Percentiles rank a stretch among this genome's conserved stretches.
Evolutionary conservation across 2,329 filamentous ascomycete species (phyloP).

Genomic region (Trichoderma arundinaceum): DNA sequence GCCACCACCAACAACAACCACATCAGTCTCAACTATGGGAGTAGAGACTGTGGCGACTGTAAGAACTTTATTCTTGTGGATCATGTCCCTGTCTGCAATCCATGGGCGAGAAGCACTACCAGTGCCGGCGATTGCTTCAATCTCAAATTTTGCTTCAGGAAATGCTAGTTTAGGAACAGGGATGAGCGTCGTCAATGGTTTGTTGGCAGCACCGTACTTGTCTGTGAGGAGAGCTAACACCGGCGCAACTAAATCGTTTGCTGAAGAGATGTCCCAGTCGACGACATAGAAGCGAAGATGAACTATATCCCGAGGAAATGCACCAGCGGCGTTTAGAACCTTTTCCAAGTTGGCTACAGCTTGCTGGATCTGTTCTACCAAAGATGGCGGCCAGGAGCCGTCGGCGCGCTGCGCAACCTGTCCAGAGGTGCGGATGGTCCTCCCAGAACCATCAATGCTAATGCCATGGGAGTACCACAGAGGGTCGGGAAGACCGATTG

Average conservation of each 20-base stretch:
- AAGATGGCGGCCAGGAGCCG: neutral
- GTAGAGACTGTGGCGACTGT: no score
- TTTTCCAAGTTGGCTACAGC: neutral
- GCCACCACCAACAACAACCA: conserved; percentile 52
- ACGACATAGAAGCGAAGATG: conserved; percentile 18
- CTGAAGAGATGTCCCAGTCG: conserved; percentile 1
- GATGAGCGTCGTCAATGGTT: conserved; percentile 13
- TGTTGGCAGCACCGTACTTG: conserved; percentile 14
- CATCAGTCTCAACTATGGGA: no score
- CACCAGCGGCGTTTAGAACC: conserved; percentile 1
- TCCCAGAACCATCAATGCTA: neutral
- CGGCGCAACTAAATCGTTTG: neutral
- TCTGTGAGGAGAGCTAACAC: conserved; percentile 9
- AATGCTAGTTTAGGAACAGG: conserved; percentile 13
- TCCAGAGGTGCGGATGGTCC: conserved; percentile 4
- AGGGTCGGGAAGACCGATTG: no score
- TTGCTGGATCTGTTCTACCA: conserved; percentile 3
- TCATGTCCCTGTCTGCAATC: no score
- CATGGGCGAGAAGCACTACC: no score
- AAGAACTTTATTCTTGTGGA: no score
- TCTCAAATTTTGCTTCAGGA: no score
- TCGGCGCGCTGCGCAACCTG: conserved; percentile 4
- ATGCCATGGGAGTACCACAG: neutral
- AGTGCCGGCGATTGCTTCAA: no score
- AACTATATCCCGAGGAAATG: conserved; percentile 10